phyloP scores from a whole-genome alignment of 2,329 filamentous ascomycete species.

The Grosmannia serpens region DNA sequence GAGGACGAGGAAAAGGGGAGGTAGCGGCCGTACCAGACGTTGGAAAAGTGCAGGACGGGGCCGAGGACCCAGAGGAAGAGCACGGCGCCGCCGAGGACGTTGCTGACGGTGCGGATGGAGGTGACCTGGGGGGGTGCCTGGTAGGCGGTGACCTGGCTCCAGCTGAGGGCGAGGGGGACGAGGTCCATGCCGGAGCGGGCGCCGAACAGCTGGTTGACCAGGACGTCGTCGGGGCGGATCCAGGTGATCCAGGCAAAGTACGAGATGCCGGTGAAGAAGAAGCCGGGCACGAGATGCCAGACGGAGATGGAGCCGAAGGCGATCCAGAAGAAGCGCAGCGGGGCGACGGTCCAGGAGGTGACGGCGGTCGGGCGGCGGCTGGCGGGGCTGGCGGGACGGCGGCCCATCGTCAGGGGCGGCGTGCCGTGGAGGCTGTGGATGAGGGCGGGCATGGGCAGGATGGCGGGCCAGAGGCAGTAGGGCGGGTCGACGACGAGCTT shows the following conservation, averaged over 20 bases:
- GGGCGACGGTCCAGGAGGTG: constrained; percentile 51
- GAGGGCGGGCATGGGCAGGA: constrained; percentile 45
- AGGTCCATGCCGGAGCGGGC: constrained; percentile 23
- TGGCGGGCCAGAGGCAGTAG: constrained; percentile 38
- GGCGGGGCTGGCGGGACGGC: not conserved
- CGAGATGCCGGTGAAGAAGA: constrained; percentile 35
- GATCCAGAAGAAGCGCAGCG: constrained; percentile 49
- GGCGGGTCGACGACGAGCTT: constrained; percentile 40
- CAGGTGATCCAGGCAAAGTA: constrained; percentile 31
- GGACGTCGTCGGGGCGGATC: constrained; percentile 30
- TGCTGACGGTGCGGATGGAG: constrained; percentile 42
- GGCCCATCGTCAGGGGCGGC: not conserved
- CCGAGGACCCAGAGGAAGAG: constrained; percentile 45
- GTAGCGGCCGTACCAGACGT: constrained; percentile 45
- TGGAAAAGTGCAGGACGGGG: constrained; percentile 44
- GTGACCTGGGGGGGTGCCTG: constrained; percentile 34
- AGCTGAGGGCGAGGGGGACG: constrained; percentile 24
- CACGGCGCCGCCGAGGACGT: constrained; percentile 39
- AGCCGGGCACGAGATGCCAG: constrained; percentile 44
- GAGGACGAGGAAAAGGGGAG: constrained; percentile 48
- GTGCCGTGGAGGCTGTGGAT: constrained; percentile 49
- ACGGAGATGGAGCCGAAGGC: constrained; percentile 37
- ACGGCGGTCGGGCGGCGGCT: constrained; percentile 36
- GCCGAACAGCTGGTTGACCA: constrained; percentile 34
- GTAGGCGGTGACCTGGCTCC: constrained; percentile 25